phyloP scores from a whole-genome alignment of 495 filamentous ascomycete species.

The Aspergillus asperescens region DNA sequence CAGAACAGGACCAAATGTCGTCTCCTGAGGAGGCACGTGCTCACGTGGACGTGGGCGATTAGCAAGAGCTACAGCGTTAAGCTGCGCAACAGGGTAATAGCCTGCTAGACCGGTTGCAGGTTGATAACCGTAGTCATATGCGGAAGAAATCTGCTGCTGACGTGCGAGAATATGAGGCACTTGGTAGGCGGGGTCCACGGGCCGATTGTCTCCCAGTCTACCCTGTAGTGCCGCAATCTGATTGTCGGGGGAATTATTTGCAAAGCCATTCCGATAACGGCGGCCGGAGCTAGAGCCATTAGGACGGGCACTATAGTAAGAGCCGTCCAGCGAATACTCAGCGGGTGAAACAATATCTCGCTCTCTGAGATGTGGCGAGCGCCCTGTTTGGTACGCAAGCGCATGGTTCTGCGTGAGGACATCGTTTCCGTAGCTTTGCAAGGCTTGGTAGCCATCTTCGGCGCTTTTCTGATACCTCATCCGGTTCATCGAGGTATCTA shows the following conservation, averaged over 20 bases:
- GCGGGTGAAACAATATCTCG: constrained; percentile 46
- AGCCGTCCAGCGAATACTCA: constrained; percentile 53
- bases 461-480: constrained; percentile 28
- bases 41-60: constrained; percentile 53
- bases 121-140: constrained; percentile 27
- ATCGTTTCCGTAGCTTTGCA: constrained; percentile 24
- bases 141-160: constrained; percentile 26
- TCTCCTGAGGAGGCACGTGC: constrained; percentile 56
- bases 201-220: constrained; percentile 44
- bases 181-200: constrained; percentile 38
- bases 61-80: constrained; percentile 33
- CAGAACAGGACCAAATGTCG: constrained; percentile 67
- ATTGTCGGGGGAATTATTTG: constrained; percentile 35
- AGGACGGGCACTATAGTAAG: constrained; percentile 50
- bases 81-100: constrained; percentile 26
- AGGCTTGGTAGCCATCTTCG: constrained; percentile 27
- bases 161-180: constrained; percentile 36
- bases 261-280: constrained; percentile 41
- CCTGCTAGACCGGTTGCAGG: constrained; percentile 36
- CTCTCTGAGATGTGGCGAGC: constrained; percentile 25
- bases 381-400: constrained; percentile 22
- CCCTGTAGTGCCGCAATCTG: constrained; percentile 42
- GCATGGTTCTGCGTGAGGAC: constrained; percentile 27
- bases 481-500: constrained; percentile 31
- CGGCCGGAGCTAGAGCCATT: constrained; percentile 42